Base-by-base conservation (phyloP, 345 rosid genomes). In the Eucalyptus brandiana region DNA sequence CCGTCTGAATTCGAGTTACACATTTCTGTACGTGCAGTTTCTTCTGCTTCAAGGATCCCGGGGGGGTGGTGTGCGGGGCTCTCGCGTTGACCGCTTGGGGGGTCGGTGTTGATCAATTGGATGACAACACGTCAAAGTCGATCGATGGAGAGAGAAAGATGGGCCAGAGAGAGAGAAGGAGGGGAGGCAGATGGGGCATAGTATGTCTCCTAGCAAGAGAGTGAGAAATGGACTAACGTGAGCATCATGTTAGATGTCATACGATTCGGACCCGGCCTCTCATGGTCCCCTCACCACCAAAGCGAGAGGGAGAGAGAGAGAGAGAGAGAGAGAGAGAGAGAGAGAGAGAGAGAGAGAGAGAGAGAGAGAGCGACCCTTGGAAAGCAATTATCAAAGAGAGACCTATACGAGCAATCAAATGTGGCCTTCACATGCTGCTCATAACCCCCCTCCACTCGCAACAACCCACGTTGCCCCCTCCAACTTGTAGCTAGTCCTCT, bases 171-270 rank as follows among this genome's bases (percentile, higher is more conserved):
- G 80, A n/a, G 80, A 32, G 42, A 8, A 37, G 10, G 40, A 4
- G 12, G 23, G 91, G 87, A 89, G 93, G 92, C 91, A 93, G 87
- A 91, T 50, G 90, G 91, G 47, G 90, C 88, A 87, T 50, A 16
- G 53, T 16, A 50, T 93, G 94, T 94, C 95, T 94, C 95, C 93
- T 91, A 87, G 92, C 93, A 92, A 91, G 89, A 87, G 89, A 54
- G 88, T 86, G 91, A 87, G 88, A 92, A 89, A 89, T 94, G 94
- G 95, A 93, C 88, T 90, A 93, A 92, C 94, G 93, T 92, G 97
- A 92, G 89, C 89, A 60, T 93, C 97, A 93, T 90, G 96, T 93
- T 92, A 90, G 88, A 48, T 95, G 85, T 76, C 47, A 76, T 28
- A 12, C 85, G 7, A 76, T 40, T 76, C 30, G 47, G 85, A 76